Base-by-base conservation (phyloP, 2,329 filamentous ascomycete species). In the Fusarium oligoseptatum region DNA sequence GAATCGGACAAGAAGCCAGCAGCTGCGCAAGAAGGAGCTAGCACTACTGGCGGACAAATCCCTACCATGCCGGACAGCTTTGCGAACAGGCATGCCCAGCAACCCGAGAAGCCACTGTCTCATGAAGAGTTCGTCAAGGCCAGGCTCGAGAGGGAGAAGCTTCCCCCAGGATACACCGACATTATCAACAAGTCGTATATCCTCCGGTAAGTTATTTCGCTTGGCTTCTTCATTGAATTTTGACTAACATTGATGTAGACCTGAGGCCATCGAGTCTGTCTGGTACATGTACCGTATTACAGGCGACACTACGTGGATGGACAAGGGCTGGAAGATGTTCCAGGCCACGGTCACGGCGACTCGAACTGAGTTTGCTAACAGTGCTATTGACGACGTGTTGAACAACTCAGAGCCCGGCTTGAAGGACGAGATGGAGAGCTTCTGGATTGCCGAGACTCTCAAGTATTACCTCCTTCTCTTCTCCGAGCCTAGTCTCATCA, bases 241-340 rank as follows among this genome's bases (percentile, higher is more conserved):
- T 45, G 27, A 39, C 60, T 70, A 58, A 64, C 62, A 66, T 20
- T 17, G 78, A 72, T 67, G 24, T 39, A 93, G 93, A 24, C 94
- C 94, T 22, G 95, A 97, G 85, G 94, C 94, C 1, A 95, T 97
- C 76, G 95, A 97, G 79, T 95, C 92, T 1, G 91, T 97, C 15
- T 97, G 95, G 88, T 94, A 95, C 84, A 92, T 97, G 87, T 97
- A 97, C 84, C 93, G 95, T 80, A 94, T 97, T 82, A 97, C 94
- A 0, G 95, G 94, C 57, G 93, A 97, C 73, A 83, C 87, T 2
- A 82, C 83, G 6, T 95, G 94, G 88, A 92, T 93, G 80, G 94
- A 97, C 32, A 92, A 93, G 75, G 95, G 94, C 17, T 98, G 95
- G 95, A 86, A 87, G 60, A 97, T 98, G 94, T 98, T 95, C 81